phyloP scores from a whole-genome alignment of 371 early-diverging fungal species.

The Mortierella sp. region DNA sequence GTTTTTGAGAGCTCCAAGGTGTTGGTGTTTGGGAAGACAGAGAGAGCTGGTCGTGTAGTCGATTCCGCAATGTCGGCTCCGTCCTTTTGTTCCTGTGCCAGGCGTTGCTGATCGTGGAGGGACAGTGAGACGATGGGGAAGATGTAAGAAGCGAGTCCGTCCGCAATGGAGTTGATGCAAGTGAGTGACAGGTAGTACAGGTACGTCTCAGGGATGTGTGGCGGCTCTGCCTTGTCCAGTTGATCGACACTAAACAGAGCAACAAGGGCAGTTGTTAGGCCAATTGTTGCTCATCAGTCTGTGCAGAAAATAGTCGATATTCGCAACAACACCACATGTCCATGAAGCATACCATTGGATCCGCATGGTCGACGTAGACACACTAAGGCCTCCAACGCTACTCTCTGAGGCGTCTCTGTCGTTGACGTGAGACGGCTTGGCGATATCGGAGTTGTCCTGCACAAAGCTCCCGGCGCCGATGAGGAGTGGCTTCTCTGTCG shows the following conservation, averaged over 20 bases:
- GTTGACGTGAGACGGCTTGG: slow-evolving; percentile 27
- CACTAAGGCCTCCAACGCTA: slow-evolving; percentile 61
- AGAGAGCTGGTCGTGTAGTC: slow-evolving; percentile 4
- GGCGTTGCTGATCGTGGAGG: slow-evolving; percentile 45
- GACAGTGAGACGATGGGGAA: slow-evolving; percentile 72
- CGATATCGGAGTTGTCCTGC: slow-evolving; percentile 49
- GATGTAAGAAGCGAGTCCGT: slow-evolving; percentile 77
- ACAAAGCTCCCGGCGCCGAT: slow-evolving; percentile 68
- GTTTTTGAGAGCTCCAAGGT: slow-evolving; percentile 37
- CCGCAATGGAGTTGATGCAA: slow-evolving; percentile 77
- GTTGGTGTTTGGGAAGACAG: slow-evolving; percentile 50
- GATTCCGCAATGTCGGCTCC: slow-evolving; percentile 8
- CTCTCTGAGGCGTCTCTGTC: slow-evolving; percentile 43
- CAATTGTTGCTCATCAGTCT: neutral
- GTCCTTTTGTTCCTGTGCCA: slow-evolving; percentile 25
- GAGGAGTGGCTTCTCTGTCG: slow-evolving; percentile 83
- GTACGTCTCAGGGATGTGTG: slow-evolving; percentile 89
- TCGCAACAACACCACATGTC: neutral
- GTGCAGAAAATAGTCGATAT: neutral
- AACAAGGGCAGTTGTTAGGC: neutral
- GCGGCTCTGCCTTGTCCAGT: slow-evolving; percentile 94
- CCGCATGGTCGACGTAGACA: slow-evolving; percentile 72
- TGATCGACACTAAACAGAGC: slow-evolving; percentile 78
- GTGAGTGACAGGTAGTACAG: slow-evolving; percentile 82
- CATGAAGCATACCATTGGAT: slow-evolving; percentile 75